Conservation (phyloP, 176 grass and related monocot species). For the Microstegium vimineum region DNA sequence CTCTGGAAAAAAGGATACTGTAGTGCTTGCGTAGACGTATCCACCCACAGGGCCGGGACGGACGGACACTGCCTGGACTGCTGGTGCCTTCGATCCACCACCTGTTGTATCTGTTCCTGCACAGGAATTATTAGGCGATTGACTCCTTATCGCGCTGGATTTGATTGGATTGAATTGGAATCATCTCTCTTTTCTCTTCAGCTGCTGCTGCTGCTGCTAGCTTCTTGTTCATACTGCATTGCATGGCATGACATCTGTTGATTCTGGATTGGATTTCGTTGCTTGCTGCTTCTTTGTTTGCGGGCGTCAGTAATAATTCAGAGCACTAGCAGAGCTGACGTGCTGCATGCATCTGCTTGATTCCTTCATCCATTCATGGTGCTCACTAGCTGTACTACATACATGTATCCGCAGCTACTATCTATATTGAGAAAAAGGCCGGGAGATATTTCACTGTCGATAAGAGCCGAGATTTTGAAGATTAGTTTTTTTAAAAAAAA, state of each 20-base stretch:
- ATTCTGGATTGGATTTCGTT: neutral
- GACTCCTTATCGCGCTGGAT: neutral
- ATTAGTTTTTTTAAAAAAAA: too few relatives aligned
- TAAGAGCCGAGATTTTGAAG: neutral
- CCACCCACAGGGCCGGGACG: neutral
- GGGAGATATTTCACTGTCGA: neutral
- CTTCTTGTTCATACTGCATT: neutral
- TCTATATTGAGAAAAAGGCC: neutral
- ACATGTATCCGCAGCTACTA: neutral
- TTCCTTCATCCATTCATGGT: neutral
- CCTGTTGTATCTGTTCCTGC: neutral
- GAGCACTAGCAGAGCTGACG: neutral
- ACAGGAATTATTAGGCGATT: constrained; percentile 27
- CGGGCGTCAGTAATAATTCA: neutral
- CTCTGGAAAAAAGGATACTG: neutral
- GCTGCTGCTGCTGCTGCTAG: neutral
- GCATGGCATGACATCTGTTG: neutral
- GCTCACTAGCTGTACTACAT: neutral
- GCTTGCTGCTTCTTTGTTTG: neutral
- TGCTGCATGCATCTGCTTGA: neutral
- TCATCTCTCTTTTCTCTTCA: neutral
- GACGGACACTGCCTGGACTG: too few relatives aligned
- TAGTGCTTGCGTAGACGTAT: constrained; percentile 14
- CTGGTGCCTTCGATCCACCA: neutral
- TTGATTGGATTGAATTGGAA: neutral